Conservation (phyloP, 768 basidiomycete genomes). For the Lactarius sanguifluus region DNA sequence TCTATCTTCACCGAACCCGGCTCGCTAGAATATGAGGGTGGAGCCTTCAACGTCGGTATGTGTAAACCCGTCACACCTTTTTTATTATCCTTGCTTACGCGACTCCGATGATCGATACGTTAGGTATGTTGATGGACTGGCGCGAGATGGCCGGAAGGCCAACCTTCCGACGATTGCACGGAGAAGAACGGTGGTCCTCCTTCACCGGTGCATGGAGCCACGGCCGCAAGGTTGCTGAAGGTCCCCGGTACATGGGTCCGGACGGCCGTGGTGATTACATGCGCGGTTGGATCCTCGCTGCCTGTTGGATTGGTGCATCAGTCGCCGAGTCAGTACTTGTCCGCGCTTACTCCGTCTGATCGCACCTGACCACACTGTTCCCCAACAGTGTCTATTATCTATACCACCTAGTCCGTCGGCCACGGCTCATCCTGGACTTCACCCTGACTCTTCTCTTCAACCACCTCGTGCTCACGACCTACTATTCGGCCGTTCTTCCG, state of each 20-base stretch:
- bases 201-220: conserved; percentile 79
- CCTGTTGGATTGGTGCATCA: conserved; percentile 82
- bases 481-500: conserved; percentile 80
- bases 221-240: conserved; percentile 69
- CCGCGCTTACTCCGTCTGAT: conserved; percentile 14
- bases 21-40: conserved; percentile 72
- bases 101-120: conserved; percentile 12
- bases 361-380: conserved; percentile 12
- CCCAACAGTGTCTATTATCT: conserved; percentile 68
- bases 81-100: conserved; percentile 1
- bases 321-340: conserved; percentile 80
- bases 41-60: conserved; percentile 75
- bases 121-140: conserved; percentile 97
- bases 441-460: conserved; percentile 86
- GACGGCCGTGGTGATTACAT: conserved; percentile 71
- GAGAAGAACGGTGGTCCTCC: conserved; percentile 62
- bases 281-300: conserved; percentile 88
- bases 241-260: conserved; percentile 54
- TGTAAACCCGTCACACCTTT: conserved; percentile 17
- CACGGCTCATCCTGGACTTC: conserved; percentile 94
- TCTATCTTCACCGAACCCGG: conserved; percentile 69
- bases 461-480: conserved; percentile 91
- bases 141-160: conserved; percentile 87
- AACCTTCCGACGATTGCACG: conserved; percentile 66
- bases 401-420: conserved; percentile 84